Conservation (phyloP, 176 grass and related monocot species). For the Hsuehochloa calcarea region DNA sequence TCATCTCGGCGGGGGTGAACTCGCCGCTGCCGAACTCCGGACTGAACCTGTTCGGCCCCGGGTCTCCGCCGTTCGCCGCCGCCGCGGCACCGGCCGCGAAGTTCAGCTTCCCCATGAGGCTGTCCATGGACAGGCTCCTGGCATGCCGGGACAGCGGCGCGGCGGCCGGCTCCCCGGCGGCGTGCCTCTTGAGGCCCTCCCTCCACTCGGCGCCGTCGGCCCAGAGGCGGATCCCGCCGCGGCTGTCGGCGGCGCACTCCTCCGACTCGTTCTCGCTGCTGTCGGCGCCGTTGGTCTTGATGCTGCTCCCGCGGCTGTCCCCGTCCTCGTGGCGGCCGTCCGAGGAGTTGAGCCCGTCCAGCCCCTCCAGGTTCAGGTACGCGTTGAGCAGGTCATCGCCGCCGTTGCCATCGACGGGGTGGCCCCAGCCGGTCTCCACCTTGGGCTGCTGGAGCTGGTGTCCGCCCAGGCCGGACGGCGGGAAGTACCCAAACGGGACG, state of each 20-base stretch:
- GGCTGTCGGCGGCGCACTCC: slow-evolving; percentile 45
- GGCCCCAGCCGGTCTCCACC: slow-evolving; percentile 45
- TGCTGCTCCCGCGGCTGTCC: slow-evolving; percentile 71
- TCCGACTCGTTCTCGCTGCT: slow-evolving; percentile 92
- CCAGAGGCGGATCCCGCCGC: slow-evolving; percentile 43
- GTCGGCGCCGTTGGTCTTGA: slow-evolving; percentile 63
- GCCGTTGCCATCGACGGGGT: not conserved
- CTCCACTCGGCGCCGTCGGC: not conserved
- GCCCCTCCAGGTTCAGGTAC: slow-evolving; percentile 71
- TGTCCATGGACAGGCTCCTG: slow-evolving; percentile 92
- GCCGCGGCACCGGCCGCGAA: slow-evolving; percentile 13
- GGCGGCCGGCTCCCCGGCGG: slow-evolving; percentile 26
- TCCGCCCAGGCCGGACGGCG: not conserved
- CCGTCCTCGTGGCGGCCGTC: slow-evolving; percentile 65
- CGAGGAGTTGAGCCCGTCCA: slow-evolving; percentile 84
- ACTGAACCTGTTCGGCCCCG: slow-evolving; percentile 52
- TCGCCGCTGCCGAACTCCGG: slow-evolving; percentile 89
- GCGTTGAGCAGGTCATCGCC: slow-evolving; percentile 74
- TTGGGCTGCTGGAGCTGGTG: slow-evolving; percentile 44
- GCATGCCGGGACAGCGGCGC: slow-evolving; percentile 36
- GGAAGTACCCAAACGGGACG: slow-evolving; percentile 68
- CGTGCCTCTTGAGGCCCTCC: slow-evolving; percentile 46
- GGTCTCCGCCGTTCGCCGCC: not conserved
- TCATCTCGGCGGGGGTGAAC: slow-evolving; percentile 86
- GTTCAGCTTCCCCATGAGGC: slow-evolving; percentile 74